Evolutionary conservation across 768 basidiomycete genomes (phyloP), one percentile per base, ranked within the genome.

Genomic region (Suillus subalutaceus): DNA sequence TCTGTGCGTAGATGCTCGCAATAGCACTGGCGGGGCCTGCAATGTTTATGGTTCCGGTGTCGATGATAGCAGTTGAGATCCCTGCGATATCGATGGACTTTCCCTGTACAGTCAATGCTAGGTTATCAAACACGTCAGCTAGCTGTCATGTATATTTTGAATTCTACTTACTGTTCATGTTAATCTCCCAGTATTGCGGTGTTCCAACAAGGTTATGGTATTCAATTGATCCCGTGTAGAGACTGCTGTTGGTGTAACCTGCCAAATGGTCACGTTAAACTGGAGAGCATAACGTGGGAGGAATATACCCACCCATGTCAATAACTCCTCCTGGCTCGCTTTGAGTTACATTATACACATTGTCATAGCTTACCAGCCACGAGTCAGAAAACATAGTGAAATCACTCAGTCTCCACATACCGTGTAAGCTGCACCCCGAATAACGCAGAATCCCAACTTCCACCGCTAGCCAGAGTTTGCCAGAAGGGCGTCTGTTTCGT

Each of bases 301-400:
- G 35, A 40, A 40, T 16, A 3, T 3, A 70, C 79, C 58, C 73
- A 83, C 92, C 92, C 82, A 93, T 84, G 0, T 84, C 86, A 71
- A 94, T 90, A 1, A 86, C 83, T 10, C 93, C 93, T 72, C 93
- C 93, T 48, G 85, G 84, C 72, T 92, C 89, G 46, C 85, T 74
- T 0, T 68, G 40, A 52, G 78, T 67, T 0, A 81, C 81, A 4
- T 69, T 44, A 4, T 80, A 72, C 16, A 77, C 81, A 68, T 88
- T 84, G 23, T 77, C 67, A 67, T 76, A 84, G 30, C 85, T 86
- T 23, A 35, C 26, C 30, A 38, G 58, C 32, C 13, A 66, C 62
- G 10, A 57, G 38, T 46, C 59, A 65, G 67, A 43, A 26, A 32
- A 69, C 64, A 69, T 43, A 53, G 57, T 18, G 5, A 30, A 7